Percentiles rank a stretch among this genome's conserved stretches.
Conservation (phyloP, 495 filamentous ascomycete genomes). For the Aspergillus incahuasiensis region DNA sequence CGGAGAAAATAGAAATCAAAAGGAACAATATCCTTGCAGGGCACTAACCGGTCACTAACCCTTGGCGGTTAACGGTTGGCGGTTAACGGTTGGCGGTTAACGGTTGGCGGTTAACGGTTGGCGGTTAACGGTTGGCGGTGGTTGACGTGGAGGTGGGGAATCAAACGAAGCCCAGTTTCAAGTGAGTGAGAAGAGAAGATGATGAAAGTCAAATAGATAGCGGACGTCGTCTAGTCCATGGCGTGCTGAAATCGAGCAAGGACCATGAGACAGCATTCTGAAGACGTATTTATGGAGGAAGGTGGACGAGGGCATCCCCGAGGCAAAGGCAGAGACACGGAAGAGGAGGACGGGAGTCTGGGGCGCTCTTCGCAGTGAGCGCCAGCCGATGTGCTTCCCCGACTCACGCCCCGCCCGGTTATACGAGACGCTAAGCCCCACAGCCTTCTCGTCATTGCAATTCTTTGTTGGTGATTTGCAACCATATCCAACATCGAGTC, state of each 20-base stretch:
- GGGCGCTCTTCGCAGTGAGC: constrained; percentile 8
- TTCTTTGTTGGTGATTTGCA: constrained; percentile 1
- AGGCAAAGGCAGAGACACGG: constrained; percentile 26
- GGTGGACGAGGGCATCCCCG: constrained; percentile 20
- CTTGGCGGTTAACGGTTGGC: background rate
- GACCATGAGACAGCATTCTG: background rate
- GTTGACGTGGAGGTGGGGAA: background rate
- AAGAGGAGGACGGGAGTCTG: constrained; percentile 31
- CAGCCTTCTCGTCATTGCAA: background rate
- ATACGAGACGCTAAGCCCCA: background rate
- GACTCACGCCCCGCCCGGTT: constrained; percentile 14
- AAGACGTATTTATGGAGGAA: constrained; percentile 14
- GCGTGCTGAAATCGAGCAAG: background rate
- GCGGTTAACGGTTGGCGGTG: background rate
- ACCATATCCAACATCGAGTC: background rate
- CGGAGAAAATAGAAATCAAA: background rate
- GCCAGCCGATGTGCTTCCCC: constrained; percentile 19
- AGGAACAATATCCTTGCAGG: background rate
- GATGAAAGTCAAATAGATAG: background rate
- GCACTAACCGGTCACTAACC: background rate
- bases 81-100: too few species aligned
- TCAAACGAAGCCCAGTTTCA: background rate
- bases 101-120: too few species aligned
- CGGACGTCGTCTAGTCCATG: constrained; percentile 2
- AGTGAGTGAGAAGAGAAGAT: background rate